These are phyloP conservation scores for Phytopythium montanum DNA, from an alignment of 352 stramenopile species.

Conservation along the genomic window DNA sequence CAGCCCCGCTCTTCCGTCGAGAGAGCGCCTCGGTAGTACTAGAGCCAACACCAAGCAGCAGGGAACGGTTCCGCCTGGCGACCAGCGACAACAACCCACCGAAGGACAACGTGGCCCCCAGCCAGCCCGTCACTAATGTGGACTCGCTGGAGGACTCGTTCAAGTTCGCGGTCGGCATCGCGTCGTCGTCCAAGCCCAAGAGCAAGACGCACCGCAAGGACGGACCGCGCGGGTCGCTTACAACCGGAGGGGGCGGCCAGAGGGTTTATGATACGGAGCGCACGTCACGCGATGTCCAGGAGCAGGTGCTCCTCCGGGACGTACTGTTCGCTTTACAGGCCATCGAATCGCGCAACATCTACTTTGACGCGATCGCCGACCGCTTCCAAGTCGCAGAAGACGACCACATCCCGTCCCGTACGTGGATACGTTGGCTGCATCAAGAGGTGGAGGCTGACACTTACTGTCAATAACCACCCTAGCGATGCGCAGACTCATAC, in stretches of 20 bases:
- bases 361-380: conserved; percentile 72
- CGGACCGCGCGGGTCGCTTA: neutral
- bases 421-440: conserved; percentile 9
- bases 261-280: neutral
- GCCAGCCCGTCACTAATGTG: conserved; percentile 26
- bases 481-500: conserved; percentile 84
- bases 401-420: conserved; percentile 76
- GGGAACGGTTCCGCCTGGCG: conserved; percentile 4
- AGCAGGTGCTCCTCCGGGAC: conserved; percentile 89
- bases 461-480: neutral
- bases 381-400: conserved; percentile 79
- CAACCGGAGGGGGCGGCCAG: conserved; percentile 6
- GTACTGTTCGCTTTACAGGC: conserved; percentile 91
- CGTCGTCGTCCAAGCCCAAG: conserved; percentile 30
- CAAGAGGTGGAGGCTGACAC: neutral
- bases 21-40: neutral
- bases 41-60: conserved; percentile 7
- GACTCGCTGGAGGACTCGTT: conserved; percentile 78
- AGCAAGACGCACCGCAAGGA: conserved; percentile 13
- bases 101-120: neutral
- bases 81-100: neutral
- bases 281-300: conserved; percentile 44
- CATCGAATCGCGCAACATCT: conserved; percentile 90
- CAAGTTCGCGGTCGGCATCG: conserved; percentile 70
- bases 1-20: conserved; percentile 8